Base-by-base conservation (phyloP, 306 rosid species). In the Boehmeria nivea region DNA sequence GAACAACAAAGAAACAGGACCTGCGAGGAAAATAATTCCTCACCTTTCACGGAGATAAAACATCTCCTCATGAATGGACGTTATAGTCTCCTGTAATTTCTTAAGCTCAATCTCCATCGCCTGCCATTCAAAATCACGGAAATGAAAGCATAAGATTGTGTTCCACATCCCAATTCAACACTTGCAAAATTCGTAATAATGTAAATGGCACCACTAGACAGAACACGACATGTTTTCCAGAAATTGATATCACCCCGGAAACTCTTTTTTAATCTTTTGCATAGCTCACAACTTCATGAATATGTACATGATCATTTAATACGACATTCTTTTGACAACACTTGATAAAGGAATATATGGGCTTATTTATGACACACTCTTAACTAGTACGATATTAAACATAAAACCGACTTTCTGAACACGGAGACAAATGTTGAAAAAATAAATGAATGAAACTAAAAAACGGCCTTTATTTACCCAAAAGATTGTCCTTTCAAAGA, bases 41-140 rank as follows among this genome's bases (percentile, higher is more conserved):
- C 72, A 91, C 99, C 93, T 85, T 67, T 74, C 76, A 4, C 95
- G 89, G 55, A 91, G 96, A 79, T 69, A 75, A 61, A 38, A 69
- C 95, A 91, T 91, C 61, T 91, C 99, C 1, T 87, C 93, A 17
- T 84, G 89, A 77, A 91, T 91, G 69, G 87, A 73, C 60, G 60
- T 1, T 14, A 82, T 87, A 39, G 87, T 67, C 0, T 85, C 99
- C 40, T 64, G 74, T 72, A 87, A 48, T 84, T 81, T 91, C 73
- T 73, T 81, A 23, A 85, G 74, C 72, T 91, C 99, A 8, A 87
- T 38, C 73, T 87, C 99, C 99, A 91, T 84, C 36, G 66, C 75
- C 99, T 91, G 70, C 33, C 25, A 66, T 48, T 57, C 26, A 64
- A 57, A 53, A 38, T 45, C 19, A 60, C 33, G 36, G 53, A 12